phyloP scores from a whole-genome alignment of 768 basidiomycete genomes.

The Lentinus brumalis region DNA sequence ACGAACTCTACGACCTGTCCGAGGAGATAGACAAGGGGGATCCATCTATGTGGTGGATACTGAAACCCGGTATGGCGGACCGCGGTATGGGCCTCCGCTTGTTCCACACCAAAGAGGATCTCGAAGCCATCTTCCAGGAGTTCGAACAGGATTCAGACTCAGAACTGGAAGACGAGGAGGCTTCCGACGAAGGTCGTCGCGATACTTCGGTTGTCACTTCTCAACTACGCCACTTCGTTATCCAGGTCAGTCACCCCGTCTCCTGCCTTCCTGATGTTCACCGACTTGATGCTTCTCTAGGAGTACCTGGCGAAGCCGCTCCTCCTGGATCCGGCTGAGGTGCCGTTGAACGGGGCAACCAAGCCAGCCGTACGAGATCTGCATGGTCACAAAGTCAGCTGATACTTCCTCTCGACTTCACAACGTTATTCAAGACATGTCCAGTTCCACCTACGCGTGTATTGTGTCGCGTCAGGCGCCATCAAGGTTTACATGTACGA shows the following conservation, averaged over 20 bases:
- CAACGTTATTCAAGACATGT: conserved; percentile 10
- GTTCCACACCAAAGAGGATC: conserved; percentile 74
- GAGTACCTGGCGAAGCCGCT: conserved; percentile 84
- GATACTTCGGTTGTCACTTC: conserved; percentile 72
- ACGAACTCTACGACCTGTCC: conserved; percentile 90
- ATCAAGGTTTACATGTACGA: conserved; percentile 80
- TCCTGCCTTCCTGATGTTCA: not conserved
- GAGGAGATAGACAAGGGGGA: conserved; percentile 48
- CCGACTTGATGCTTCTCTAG: conserved; percentile 42
- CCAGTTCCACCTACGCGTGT: conserved; percentile 93
- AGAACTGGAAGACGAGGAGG: conserved; percentile 45
- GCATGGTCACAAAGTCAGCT: conserved; percentile 61
- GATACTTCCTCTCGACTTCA: conserved; percentile 1
- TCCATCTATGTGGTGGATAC: conserved; percentile 76
- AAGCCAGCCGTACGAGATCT: conserved; percentile 26
- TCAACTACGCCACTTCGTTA: conserved; percentile 92
- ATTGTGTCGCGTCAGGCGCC: conserved; percentile 78
- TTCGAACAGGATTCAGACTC: conserved; percentile 65
- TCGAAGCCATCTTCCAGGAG: conserved; percentile 74
- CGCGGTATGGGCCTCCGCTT: conserved; percentile 93
- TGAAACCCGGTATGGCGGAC: conserved; percentile 98
- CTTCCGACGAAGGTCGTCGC: conserved; percentile 32
- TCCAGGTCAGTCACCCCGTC: conserved; percentile 64
- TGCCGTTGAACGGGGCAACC: conserved; percentile 31
- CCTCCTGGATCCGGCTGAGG: conserved; percentile 69